These are phyloP conservation scores for Bruguiera sexangula DNA, from an alignment of 345 rosid species.

Conservation along the genomic window DNA sequence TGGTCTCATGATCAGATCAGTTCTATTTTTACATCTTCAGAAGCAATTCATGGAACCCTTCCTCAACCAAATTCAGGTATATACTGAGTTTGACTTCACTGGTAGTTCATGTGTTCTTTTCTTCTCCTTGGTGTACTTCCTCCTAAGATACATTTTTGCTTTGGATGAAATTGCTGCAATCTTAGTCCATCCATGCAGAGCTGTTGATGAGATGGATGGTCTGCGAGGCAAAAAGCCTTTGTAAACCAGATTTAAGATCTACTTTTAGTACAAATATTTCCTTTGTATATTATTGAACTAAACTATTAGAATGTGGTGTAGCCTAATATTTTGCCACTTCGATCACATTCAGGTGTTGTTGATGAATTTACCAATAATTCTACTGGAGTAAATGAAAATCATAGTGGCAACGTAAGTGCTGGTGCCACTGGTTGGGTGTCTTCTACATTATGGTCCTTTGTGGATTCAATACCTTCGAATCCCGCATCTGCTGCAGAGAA, in stretches of 20 bases:
- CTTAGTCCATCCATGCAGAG: constrained; percentile 36
- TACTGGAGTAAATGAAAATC: constrained; percentile 26
- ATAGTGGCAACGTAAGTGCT: constrained; percentile 25
- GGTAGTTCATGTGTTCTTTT: constrained; percentile 4
- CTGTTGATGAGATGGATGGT: constrained; percentile 46
- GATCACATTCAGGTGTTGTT: constrained; percentile 42
- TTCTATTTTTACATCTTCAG: constrained; percentile 19
- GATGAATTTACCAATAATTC: constrained; percentile 15
- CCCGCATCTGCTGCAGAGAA: constrained; percentile 87
- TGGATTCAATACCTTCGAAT: constrained; percentile 77
- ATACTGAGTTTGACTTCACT: constrained; percentile 10
- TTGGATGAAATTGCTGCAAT: constrained; percentile 41
- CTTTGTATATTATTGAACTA: constrained; percentile 1
- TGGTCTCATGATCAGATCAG: constrained; percentile 39
- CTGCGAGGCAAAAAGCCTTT: constrained; percentile 35
- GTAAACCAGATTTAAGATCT: constrained; percentile 47
- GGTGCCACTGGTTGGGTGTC: constrained; percentile 46
- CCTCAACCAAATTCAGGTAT: constrained; percentile 46
- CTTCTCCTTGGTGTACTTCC: constrained; percentile 21
- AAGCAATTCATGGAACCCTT: constrained; percentile 18
- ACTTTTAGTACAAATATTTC: constrained; percentile 37
- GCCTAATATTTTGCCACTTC: constrained; percentile 19
- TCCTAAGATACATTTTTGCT: constrained; percentile 24
- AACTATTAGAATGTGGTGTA: constrained; percentile 3
- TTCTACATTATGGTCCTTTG: constrained; percentile 64